A percentile compares a stretch with the other conserved stretches of the same genome.
These are phyloP conservation scores for Vigna nakashimae DNA, from an alignment of 306 rosid species.

Conservation along the genomic window DNA sequence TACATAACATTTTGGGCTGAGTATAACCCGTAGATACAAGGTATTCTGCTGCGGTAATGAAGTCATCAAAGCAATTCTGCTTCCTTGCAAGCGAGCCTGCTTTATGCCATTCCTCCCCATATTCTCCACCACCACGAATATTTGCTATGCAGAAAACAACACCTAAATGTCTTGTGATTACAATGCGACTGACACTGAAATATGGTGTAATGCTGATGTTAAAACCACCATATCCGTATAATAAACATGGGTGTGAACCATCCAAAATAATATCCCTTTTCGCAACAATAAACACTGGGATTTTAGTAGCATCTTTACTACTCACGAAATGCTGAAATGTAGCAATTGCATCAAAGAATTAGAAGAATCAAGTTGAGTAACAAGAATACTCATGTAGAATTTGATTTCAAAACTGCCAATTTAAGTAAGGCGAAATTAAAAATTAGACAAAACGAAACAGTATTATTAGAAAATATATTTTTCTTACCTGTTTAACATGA, in stretches of 20 bases:
- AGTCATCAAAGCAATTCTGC: conserved; percentile 97
- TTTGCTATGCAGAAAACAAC: conserved; percentile 85
- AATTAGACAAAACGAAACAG: neutral
- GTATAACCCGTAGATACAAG: conserved; percentile 88
- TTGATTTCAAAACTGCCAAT: conserved; percentile 18
- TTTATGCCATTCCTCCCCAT: conserved; percentile 99
- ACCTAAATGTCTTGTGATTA: conserved; percentile 83
- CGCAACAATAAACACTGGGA: conserved; percentile 85
- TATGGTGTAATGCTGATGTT: conserved; percentile 79
- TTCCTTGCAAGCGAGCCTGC: conserved; percentile 90
- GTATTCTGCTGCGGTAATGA: conserved; percentile 88
- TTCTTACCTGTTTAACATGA: conserved; percentile 77
- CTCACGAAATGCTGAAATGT: conserved; percentile 77
- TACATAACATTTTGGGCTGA: conserved; percentile 78
- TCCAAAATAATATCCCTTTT: conserved; percentile 70
- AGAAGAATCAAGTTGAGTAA: conserved; percentile 35
- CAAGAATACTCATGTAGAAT: conserved; percentile 2
- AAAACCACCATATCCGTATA: conserved; percentile 96
- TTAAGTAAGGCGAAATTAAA: conserved; percentile 15
- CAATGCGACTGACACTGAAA: conserved; percentile 76
- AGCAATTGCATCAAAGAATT: conserved; percentile 26
- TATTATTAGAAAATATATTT: neutral
- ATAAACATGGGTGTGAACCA: conserved; percentile 94
- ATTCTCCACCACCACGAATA: conserved; percentile 99
- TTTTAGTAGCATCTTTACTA: conserved; percentile 86